Evolutionary conservation across 768 basidiomycete species (phyloP).

Genomic region (Rhodosporidiobolus sp.): DNA sequence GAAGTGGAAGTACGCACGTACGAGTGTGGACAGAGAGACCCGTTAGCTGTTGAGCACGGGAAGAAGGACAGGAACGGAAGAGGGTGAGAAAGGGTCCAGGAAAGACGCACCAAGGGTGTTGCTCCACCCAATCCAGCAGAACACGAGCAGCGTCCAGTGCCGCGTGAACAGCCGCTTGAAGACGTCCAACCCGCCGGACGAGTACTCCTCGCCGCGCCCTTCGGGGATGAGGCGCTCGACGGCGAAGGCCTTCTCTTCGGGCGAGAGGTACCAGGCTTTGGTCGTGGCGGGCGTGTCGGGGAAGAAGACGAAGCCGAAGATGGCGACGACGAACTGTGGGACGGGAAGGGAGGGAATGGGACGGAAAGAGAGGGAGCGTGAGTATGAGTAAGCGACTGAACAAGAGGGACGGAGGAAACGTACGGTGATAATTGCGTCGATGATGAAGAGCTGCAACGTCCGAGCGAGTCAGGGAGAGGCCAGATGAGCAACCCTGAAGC

Average conservation of each 20-base stretch:
- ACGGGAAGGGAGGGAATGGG: too few relatives aligned
- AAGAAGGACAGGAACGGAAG: too few relatives aligned
- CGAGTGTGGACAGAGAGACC: too few relatives aligned
- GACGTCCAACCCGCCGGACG: neutral
- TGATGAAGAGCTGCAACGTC: constrained; percentile 4
- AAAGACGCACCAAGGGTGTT: too few relatives aligned
- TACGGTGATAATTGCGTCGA: neutral
- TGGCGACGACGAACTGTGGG: neutral
- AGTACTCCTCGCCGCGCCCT: neutral
- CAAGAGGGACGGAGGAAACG: neutral
- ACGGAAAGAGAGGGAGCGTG: too few relatives aligned
- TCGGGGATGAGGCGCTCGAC: neutral
- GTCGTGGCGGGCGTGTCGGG: neutral
- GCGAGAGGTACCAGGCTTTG: neutral
- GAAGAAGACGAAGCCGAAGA: constrained; percentile 1
- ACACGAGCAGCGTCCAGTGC: neutral
- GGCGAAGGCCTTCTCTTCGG: neutral
- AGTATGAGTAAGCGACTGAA: too few relatives aligned
- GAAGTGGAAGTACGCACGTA: too few relatives aligned
- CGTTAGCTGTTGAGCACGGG: too few relatives aligned
- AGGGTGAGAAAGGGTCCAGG: too few relatives aligned
- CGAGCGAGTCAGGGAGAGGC: neutral
- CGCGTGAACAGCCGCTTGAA: neutral
- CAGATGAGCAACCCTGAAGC: neutral
- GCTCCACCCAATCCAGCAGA: neutral